Conservation (phyloP, 768 basidiomycete species). For the Tricholomella constricta region DNA sequence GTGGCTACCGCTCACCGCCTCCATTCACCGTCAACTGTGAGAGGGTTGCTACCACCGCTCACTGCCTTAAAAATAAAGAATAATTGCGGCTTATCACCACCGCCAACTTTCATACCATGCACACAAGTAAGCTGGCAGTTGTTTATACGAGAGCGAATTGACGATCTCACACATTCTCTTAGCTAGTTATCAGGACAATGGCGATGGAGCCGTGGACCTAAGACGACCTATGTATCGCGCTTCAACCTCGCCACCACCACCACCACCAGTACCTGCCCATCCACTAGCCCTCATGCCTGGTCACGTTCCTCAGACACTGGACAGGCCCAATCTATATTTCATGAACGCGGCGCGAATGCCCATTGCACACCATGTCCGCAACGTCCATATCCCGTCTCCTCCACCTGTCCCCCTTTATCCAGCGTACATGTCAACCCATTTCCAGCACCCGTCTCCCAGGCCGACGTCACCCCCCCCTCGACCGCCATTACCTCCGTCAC, state of each 20-base stretch:
- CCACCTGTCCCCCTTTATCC: conserved; percentile 33
- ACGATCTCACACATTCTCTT: neutral
- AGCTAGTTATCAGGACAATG: conserved; percentile 9
- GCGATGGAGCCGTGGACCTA: conserved; percentile 8
- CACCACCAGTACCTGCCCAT: conserved; percentile 20
- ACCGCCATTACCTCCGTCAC: conserved; percentile 21
- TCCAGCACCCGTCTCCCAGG: conserved; percentile 23
- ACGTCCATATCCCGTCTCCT: conserved; percentile 8
- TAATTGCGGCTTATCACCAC: too few relatives aligned
- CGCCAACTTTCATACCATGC: conserved; percentile 1
- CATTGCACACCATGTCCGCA: conserved; percentile 18
- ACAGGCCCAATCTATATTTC: conserved; percentile 27
- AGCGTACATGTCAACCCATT: conserved; percentile 29
- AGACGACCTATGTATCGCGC: conserved; percentile 15
- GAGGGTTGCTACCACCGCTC: too few relatives aligned
- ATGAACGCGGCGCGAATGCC: conserved; percentile 15
- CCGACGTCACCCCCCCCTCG: conserved; percentile 27
- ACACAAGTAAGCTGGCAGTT: conserved; percentile 8
- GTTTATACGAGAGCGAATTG: neutral
- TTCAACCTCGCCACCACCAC: conserved; percentile 23
- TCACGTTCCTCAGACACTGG: conserved; percentile 19
- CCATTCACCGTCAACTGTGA: too few relatives aligned
- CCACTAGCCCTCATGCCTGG: conserved; percentile 23
- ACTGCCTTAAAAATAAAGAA: too few relatives aligned
- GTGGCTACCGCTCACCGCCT: too few relatives aligned